Percentiles rank a stretch among this genome's conserved stretches.
Conservation (phyloP, 2,329 filamentous ascomycete species). For the Cladosporium sp. region DNA sequence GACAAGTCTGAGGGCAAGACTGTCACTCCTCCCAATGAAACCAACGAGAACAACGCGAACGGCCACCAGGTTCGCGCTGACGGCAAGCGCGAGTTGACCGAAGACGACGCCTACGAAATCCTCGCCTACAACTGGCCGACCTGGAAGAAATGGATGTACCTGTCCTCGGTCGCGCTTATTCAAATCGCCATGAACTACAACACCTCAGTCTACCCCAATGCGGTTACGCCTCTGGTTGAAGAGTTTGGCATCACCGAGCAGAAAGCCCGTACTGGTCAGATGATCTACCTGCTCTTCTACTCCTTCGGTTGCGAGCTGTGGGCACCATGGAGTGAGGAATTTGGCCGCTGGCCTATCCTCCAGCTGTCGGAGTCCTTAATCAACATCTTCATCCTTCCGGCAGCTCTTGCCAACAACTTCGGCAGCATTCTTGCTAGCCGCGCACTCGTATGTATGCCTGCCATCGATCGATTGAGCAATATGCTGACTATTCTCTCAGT, state of each 20-base stretch:
- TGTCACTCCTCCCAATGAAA: conserved; percentile 3
- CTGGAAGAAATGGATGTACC: conserved; percentile 46
- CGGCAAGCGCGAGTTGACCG: conserved; percentile 18
- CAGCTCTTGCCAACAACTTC: conserved; percentile 37
- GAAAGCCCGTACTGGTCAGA: conserved; percentile 39
- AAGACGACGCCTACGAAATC: conserved; percentile 25
- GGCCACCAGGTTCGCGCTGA: conserved; percentile 9
- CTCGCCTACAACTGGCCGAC: conserved; percentile 43
- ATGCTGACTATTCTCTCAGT: background rate
- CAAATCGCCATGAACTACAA: conserved; percentile 52
- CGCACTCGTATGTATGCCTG: conserved; percentile 26
- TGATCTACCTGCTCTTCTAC: conserved; percentile 45
- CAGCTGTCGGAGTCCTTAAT: conserved; percentile 46
- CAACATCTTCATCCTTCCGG: conserved; percentile 46
- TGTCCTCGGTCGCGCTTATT: conserved; percentile 44
- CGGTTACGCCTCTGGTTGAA: conserved; percentile 36
- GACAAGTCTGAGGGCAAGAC: conserved; percentile 6
- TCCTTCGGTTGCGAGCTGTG: conserved; percentile 45
- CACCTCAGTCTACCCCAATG: conserved; percentile 47
- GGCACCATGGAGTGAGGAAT: conserved; percentile 51
- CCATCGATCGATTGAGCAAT: background rate
- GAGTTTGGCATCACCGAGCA: conserved; percentile 40
- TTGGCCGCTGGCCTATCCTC: conserved; percentile 44
- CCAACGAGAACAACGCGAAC: background rate
- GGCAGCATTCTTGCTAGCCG: conserved; percentile 40